Percentiles rank a stretch among this genome's conserved stretches.
phyloP scores from a whole-genome alignment of 1,284 basidiomycete genomes.

The Puccinia triticina region DNA sequence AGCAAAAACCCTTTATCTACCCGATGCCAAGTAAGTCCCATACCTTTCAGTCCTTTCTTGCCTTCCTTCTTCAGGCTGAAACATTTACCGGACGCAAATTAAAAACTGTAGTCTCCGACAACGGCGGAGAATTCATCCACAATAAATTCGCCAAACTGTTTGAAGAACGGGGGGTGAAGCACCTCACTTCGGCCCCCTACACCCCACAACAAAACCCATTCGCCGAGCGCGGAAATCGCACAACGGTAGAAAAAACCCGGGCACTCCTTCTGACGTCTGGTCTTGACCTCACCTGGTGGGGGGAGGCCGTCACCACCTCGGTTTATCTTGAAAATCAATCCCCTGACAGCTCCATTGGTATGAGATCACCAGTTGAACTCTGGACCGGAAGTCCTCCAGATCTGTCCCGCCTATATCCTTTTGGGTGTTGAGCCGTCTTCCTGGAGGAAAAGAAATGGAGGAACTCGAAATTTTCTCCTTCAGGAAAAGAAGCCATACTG shows the following conservation, averaged over 20 bases:
- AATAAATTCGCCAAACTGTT: background rate
- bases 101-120: background rate
- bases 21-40: background rate
- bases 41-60: background rate
- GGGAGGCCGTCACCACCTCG: background rate
- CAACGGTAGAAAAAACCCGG: background rate
- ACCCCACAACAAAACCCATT: background rate
- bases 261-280: background rate
- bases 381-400: background rate
- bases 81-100: background rate
- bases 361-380: background rate
- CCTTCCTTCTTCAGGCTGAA: background rate
- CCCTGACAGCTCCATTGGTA: background rate
- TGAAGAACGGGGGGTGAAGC: background rate
- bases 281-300: background rate
- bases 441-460: background rate
- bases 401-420: background rate
- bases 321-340: slow-evolving; percentile 1
- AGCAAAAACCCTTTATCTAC: background rate
- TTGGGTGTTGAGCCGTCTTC: slow-evolving; percentile 1
- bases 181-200: background rate
- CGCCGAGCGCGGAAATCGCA: background rate
- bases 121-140: background rate
- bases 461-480: background rate
- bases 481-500: background rate